Base-by-base conservation (phyloP, 345 rosid species). In the Eucalyptus cloeziana region DNA sequence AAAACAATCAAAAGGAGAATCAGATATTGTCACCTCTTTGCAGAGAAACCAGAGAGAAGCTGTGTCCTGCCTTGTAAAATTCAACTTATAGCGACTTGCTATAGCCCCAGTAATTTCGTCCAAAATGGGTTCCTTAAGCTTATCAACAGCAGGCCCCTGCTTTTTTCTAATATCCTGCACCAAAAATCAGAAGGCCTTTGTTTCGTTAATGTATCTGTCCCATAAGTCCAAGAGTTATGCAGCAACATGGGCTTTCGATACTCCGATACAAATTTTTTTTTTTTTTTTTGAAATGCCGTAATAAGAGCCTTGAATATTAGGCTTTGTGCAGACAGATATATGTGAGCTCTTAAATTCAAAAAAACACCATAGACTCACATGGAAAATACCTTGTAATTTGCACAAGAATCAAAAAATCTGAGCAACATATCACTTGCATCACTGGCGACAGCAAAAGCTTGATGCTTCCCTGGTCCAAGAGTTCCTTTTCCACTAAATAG, bases 31-130 rank as follows among this genome's bases (percentile, higher is more conserved):
- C 86, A 95, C 99, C 98, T 97, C 98, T 92, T 97, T 96, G 91
- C 99, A 98, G 52, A 98, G 92, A 93, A 97, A 96, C 98, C 99
- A 98, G 56, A 98, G 96, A 91, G 98, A 96, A 76, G 99, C 91
- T 50, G 93, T 89, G 88, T 96, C 99, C 87, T 97, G 93, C 92
- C 94, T 95, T 3, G 97, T 96, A 90, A 98, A 95, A 86, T 91
- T 93, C 87, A 97, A 90, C 90, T 87, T 94, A 89, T 91, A 92
- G 67, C 95, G 97, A 90, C 89, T 94, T 40, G 90, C 92, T 83
- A 98, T 86, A 49, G 99, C 92, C 89, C 93, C 87, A 4, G 96
- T 94, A 88, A 98, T 97, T 91, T 96, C 94, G 88, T 96, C 94
- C 62, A 98, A 86, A 89, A 95, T 90, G 89, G 99, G 98, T 91